Evolutionary conservation across 2,329 filamentous ascomycete species (phyloP), one percentile per base, ranked within the genome.

Genomic region (Botrytis porri): DNA sequence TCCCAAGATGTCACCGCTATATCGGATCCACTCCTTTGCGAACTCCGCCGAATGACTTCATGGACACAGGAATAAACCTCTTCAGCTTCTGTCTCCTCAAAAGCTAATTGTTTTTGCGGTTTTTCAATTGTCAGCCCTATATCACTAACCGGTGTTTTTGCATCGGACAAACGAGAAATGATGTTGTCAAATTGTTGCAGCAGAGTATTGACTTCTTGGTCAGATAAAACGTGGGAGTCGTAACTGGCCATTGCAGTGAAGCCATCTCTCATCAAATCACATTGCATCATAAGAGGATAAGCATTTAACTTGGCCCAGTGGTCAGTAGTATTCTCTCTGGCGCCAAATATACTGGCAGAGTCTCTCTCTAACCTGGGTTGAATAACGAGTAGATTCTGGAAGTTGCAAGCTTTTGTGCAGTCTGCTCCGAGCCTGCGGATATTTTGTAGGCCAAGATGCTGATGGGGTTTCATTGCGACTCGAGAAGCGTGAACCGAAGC

Each of bases 381-480:
- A 29, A 73, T 65, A 25, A 73, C 67, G 35, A 73, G 45, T 25
- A 73, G 32, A 22, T 71, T 71, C n/a, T 73, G 72, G 48, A 73
- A 73, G 32, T 54, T 62, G 60, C 72, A 73, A 29, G 72, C 72
- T 39, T 25, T 45, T 5, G 39, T 61, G n/a, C 67, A 63, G 32
- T 66, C 62, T 1, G 35, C 22, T 16, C 57, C 57, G 41, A 73
- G 60, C 8, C n/a, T 62, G 16, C 60, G 37, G 9, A 73, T 66
- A 29, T 65, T 64, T 51, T 70, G 67, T 22, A 73, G 51, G 10
- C 72, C 72, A 60, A 67, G 25, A 35, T 73, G 51, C 51, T 73
- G 66, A 66, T 73, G 64, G 18, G 66, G 67, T 59, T 71, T 73
- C 29, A 73, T 70, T 14, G 83, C 79, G 0, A 85, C 81, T 1